A percentile compares a stretch with the other conserved stretches of the same genome.
phyloP scores from a whole-genome alignment of 805 yeast genomes.

The Ogataea degrootiae region DNA sequence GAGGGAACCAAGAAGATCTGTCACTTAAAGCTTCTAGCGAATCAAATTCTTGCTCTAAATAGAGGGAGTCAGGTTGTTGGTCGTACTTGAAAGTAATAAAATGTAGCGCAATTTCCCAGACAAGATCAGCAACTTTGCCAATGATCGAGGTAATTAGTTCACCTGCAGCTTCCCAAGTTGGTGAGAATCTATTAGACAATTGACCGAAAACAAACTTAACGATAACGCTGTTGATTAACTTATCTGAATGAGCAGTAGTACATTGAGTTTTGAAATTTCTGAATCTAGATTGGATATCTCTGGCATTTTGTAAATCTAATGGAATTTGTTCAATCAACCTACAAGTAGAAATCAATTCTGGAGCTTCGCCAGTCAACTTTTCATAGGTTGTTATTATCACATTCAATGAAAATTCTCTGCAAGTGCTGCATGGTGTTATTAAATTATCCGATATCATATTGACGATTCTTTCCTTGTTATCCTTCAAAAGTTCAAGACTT shows the following conservation, averaged over 20 bases:
- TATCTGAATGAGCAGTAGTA: constrained; percentile 24
- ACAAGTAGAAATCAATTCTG: constrained; percentile 35
- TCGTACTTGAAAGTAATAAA: constrained; percentile 28
- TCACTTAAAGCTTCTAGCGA: constrained; percentile 6
- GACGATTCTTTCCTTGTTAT: constrained; percentile 15
- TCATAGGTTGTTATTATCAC: constrained; percentile 39
- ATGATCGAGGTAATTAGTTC: constrained; percentile 52
- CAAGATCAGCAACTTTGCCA: constrained; percentile 34
- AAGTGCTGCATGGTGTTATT: constrained; percentile 42
- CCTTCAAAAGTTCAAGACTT: constrained; percentile 12
- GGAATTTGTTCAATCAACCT: constrained; percentile 69
- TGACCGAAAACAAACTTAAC: constrained; percentile 61
- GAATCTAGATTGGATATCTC: constrained; percentile 69
- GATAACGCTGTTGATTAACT: constrained; percentile 29
- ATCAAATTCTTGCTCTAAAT: constrained; percentile 14
- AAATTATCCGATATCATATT: constrained; percentile 32
- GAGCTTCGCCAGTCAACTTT: constrained; percentile 21
- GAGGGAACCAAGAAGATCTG: constrained; percentile 36
- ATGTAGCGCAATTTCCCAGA: constrained; percentile 52
- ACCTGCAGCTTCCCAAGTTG: constrained; percentile 75
- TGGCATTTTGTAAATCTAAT: constrained; percentile 57
- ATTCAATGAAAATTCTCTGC: constrained; percentile 42
- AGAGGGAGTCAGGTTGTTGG: constrained; percentile 11
- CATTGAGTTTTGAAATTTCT: constrained; percentile 51
- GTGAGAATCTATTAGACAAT: constrained; percentile 70